These are phyloP conservation scores for Tetrahymena malaccensis DNA, from an alignment of 73 alveolate species.

Conservation along the genomic window DNA sequence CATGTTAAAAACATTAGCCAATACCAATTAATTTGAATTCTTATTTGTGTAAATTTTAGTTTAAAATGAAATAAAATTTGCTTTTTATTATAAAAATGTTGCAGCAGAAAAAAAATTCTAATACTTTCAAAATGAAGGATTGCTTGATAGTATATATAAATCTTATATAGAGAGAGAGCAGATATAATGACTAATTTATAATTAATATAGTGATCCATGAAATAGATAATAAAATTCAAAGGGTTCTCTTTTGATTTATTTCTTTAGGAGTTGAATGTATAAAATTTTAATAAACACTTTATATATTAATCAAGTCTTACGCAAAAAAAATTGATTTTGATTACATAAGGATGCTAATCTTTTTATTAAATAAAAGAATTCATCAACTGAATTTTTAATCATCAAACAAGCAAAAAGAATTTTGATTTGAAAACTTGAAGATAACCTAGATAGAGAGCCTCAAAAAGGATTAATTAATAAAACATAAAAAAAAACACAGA, in stretches of 20 bases:
- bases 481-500: background rate
- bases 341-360: background rate
- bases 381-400: background rate
- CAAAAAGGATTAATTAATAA: background rate
- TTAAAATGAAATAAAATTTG: background rate
- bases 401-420: background rate
- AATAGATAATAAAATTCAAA: background rate
- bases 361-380: background rate
- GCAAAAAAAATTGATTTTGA: background rate
- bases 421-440: background rate
- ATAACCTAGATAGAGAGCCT: background rate
- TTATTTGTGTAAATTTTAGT: background rate
- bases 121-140: too few relatives aligned
- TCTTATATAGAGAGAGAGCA: too few relatives aligned
- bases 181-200: too few relatives aligned
- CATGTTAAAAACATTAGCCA: too few relatives aligned
- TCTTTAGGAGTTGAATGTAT: background rate
- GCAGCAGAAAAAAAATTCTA: too few relatives aligned
- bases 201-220: background rate
- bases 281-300: too few relatives aligned
- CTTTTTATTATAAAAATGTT: too few relatives aligned
- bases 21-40: too few relatives aligned
- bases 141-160: too few relatives aligned
- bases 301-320: too few relatives aligned
- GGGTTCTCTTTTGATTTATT: background rate